phyloP scores from a whole-genome alignment of 2,329 filamentous ascomycete species.

The Corniculantispora saksenae region DNA sequence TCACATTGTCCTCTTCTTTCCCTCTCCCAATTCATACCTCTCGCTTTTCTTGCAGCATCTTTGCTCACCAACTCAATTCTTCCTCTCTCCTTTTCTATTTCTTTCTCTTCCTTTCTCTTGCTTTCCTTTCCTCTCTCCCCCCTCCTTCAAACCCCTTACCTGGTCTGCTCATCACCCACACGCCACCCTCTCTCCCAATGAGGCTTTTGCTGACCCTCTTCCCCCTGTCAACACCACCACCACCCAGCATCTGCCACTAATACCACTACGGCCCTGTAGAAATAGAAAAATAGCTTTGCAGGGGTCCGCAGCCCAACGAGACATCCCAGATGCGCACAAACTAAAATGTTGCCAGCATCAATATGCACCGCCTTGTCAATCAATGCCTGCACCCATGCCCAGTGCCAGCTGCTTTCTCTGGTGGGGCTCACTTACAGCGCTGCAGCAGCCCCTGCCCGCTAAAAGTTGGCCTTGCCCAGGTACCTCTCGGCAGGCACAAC shows the following conservation, averaged over 20 bases:
- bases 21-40: not conserved
- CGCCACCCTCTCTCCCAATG: constrained; percentile 7
- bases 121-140: not conserved
- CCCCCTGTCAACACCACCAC: constrained; percentile 1
- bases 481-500: too few species aligned
- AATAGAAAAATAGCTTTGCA: not conserved
- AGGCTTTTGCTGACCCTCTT: constrained; percentile 15
- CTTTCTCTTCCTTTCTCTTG: not conserved
- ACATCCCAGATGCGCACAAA: not conserved
- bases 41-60: not conserved
- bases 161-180: not conserved
- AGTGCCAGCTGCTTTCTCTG: not conserved
- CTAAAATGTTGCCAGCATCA: not conserved
- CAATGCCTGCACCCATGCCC: not conserved
- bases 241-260: not conserved
- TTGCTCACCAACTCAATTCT: constrained; percentile 1
- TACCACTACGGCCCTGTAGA: not conserved
- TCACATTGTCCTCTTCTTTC: not conserved
- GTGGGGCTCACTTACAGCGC: not conserved
- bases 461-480: not conserved
- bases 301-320: constrained; percentile 6
- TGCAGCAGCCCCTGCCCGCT: not conserved
- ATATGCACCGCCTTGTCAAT: not conserved
- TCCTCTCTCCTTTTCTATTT: not conserved
- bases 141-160: not conserved